phyloP scores from a whole-genome alignment of 2,329 filamentous ascomycete species.

The Epichloe gansuensis region DNA sequence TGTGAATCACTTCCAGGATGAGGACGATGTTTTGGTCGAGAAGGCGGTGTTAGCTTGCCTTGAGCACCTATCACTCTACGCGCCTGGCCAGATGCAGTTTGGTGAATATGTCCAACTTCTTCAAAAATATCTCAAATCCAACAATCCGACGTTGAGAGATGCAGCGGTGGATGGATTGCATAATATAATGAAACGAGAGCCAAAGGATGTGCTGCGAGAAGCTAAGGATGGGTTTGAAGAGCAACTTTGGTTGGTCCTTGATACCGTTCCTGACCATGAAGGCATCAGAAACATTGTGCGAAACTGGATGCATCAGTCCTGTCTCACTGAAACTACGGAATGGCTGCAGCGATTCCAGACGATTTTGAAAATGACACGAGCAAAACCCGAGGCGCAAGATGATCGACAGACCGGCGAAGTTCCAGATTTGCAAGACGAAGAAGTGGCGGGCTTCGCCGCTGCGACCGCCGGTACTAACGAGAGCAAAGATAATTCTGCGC shows the following conservation, averaged over 20 bases:
- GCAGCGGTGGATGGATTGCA: conserved; percentile 80
- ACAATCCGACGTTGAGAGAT: conserved; percentile 56
- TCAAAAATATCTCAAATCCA: conserved; percentile 63
- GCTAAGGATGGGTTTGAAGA: conserved; percentile 75
- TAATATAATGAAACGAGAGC: conserved; percentile 88
- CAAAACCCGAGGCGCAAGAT: conserved; percentile 45
- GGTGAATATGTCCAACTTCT: conserved; percentile 69
- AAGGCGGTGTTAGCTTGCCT: conserved; percentile 70
- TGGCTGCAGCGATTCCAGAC: conserved; percentile 86
- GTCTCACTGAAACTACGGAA: conserved; percentile 60
- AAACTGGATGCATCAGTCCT: conserved; percentile 90
- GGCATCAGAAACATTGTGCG: conserved; percentile 76
- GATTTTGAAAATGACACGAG: conserved; percentile 76
- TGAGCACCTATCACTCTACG: conserved; percentile 86
- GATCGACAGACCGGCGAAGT: conserved; percentile 34
- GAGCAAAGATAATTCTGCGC: conserved; percentile 30
- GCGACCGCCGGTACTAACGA: conserved; percentile 49
- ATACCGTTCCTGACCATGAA: conserved; percentile 61
- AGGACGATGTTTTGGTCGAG: conserved; percentile 57
- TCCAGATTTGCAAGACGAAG: conserved; percentile 86
- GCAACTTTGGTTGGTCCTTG: conserved; percentile 80
- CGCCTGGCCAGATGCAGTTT: conserved; percentile 77
- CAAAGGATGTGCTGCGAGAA: conserved; percentile 65
- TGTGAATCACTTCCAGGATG: conserved; percentile 68
- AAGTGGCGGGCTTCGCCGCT: conserved; percentile 89